Conservation (phyloP, 805 yeast species). For the Myxozyma melibiosi region DNA sequence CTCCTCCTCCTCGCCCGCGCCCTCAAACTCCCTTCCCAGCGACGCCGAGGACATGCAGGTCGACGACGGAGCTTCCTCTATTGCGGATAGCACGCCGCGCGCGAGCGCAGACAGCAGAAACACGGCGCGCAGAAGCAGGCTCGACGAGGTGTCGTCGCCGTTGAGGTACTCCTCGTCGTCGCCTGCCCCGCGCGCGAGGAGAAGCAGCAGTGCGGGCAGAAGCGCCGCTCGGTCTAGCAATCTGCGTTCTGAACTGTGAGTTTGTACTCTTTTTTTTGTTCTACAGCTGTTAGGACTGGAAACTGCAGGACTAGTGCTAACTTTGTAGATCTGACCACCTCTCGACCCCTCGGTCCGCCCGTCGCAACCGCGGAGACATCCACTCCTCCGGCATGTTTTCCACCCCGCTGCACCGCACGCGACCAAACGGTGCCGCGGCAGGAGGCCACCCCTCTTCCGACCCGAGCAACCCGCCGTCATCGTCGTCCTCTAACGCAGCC, state of each 20-base stretch:
- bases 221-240: conserved; percentile 3
- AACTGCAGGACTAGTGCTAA: no score
- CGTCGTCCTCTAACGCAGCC: conserved; percentile 22
- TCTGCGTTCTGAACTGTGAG: conserved; percentile 28
- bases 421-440: conserved; percentile 9
- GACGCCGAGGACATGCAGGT: neutral
- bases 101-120: conserved; percentile 1
- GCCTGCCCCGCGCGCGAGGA: conserved; percentile 13
- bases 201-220: conserved; percentile 23
- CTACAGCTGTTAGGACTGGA: no score
- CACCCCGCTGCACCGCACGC: conserved; percentile 65
- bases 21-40: neutral
- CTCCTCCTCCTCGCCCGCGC: conserved; percentile 23
- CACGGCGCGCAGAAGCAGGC: conserved; percentile 13
- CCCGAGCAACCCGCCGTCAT: conserved; percentile 19
- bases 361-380: conserved; percentile 68
- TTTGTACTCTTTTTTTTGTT: neutral
- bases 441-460: conserved; percentile 17
- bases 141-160: conserved; percentile 31
- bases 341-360: conserved; percentile 17
- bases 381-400: conserved; percentile 68
- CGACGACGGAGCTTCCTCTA: conserved; percentile 12
- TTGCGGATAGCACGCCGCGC: conserved; percentile 15
- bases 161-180: conserved; percentile 29
- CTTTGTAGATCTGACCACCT: conserved; percentile 13